Base-by-base conservation (phyloP, 805 yeast genomes). In the Lipomyces lipofer region DNA sequence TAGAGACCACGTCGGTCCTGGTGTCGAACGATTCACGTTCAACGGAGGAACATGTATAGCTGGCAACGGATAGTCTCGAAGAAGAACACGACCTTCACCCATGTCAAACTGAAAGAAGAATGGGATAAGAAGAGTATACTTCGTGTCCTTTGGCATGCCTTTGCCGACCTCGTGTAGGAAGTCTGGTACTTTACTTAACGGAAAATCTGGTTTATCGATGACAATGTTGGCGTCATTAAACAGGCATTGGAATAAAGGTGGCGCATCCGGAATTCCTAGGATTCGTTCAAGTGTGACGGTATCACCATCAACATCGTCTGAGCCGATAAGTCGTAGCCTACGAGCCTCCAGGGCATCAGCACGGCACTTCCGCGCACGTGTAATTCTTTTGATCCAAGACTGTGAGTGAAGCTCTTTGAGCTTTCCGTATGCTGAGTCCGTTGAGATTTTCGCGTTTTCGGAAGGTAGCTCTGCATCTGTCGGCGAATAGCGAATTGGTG, bases 61-160 rank as follows among this genome's bases (percentile, higher is more conserved):
- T 0, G 98, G 97, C 13, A 92, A 65, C 0, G 97, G 97, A 65
- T 86, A 89, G 65, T 91, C 98, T 51, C 94, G 74, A 56, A 91
- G 63, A 66, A 87, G 92, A 63, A 83, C 76, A 55, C 94, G 72
- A 10, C 84, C 66, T 63, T 88, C 95, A 2, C 73, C 71, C 35
- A 87, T 73, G 13, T 71, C 74, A 47, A 87, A 71, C 51, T 83
- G 80, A 12, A 86, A 40, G 67, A 73, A 73, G 51, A 83, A 63
- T 0, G 97, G 97, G 1, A 90, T 64, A 66, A 85, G 66, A 17
- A 87, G 74, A 0, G 92, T 82, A 67, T 81, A 91, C 48, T 75
- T 66, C 0, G 89, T 81, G 53, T 85, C 88, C 49, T 66, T 65
- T 0, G 98, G 97, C 10, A 85, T 79, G 0, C 94, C 95, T 66